Percentiles rank a stretch among this genome's conserved stretches.
Conservation (phyloP, 345 rosid genomes). For the Eucalyptus erythrocorys region DNA sequence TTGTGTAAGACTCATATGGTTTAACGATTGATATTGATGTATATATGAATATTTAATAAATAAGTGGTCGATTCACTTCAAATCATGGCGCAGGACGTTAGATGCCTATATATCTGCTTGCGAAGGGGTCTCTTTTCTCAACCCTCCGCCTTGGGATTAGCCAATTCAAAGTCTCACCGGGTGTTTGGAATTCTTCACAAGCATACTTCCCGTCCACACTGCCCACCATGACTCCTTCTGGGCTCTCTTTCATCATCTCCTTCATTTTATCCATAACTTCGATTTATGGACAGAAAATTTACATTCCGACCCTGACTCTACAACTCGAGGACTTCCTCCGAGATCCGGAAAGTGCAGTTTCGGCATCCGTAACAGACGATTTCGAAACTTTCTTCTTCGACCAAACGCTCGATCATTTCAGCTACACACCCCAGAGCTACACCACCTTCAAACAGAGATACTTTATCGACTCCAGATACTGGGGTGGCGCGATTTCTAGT, state of each 20-base stretch:
- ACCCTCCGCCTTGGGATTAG: background rate
- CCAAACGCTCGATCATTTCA: no score
- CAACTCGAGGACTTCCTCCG: no score
- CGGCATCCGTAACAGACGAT: no score
- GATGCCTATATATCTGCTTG: background rate
- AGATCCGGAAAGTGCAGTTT: no score
- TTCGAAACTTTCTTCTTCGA: no score
- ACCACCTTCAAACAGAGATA: background rate
- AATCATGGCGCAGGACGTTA: background rate
- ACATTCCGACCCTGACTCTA: no score
- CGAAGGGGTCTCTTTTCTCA: background rate
- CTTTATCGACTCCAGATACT: background rate
- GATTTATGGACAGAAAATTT: background rate
- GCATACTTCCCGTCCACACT: background rate
- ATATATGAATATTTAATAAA: background rate
- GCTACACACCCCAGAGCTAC: background rate
- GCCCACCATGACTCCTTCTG: background rate
- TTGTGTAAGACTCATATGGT: background rate
- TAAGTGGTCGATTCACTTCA: background rate
- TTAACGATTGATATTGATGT: background rate
- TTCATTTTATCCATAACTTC: background rate
- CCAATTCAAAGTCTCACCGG: rapidly evolving
- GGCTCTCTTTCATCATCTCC: background rate
- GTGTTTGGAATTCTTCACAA: background rate
- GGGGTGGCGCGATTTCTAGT: background rate